phyloP scores from a whole-genome alignment of 2,329 filamentous ascomycete genomes.

The Alternaria rosae region DNA sequence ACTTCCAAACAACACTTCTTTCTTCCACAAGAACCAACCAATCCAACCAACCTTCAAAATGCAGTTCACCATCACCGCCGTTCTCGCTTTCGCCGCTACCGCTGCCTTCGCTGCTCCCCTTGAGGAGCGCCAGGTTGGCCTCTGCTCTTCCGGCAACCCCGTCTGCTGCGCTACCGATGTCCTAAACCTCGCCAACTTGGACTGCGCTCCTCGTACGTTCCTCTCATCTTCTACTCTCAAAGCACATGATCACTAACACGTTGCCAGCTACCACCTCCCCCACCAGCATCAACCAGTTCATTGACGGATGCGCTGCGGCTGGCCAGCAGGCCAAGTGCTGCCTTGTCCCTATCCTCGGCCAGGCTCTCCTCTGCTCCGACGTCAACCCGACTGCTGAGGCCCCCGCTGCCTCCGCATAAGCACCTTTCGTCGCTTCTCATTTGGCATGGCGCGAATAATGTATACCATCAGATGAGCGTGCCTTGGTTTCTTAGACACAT shows the following conservation, averaged over 20 bases:
- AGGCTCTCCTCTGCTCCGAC: conserved; percentile 50
- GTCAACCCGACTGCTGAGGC: conserved; percentile 36
- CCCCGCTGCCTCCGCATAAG: conserved; percentile 3
- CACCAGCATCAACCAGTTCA: conserved; percentile 53
- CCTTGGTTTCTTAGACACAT: background rate
- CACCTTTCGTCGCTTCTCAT: background rate
- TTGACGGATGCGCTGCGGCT: conserved; percentile 55
- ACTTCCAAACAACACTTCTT: background rate
- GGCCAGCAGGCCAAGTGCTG: conserved; percentile 68
- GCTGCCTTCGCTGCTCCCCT: conserved; percentile 43
- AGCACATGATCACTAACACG: conserved; percentile 18
- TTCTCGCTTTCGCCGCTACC: conserved; percentile 40
- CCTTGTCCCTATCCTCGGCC: conserved; percentile 58
- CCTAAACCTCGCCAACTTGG: conserved; percentile 63
- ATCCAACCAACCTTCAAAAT: conserved; percentile 33
- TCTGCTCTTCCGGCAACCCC: conserved; percentile 49
- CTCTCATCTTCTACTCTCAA: background rate
- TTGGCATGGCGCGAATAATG: background rate
- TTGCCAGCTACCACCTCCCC: conserved; percentile 49
- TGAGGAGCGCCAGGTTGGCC: conserved; percentile 40
- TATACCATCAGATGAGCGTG: background rate
- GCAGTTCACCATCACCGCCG: conserved; percentile 46
- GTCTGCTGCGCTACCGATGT: conserved; percentile 70
- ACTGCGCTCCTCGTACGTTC: conserved; percentile 64
- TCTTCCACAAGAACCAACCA: conserved; percentile 14